Evolutionary conservation across 768 basidiomycete genomes (phyloP).

Genomic region (Tricholoma matsutake): DNA sequence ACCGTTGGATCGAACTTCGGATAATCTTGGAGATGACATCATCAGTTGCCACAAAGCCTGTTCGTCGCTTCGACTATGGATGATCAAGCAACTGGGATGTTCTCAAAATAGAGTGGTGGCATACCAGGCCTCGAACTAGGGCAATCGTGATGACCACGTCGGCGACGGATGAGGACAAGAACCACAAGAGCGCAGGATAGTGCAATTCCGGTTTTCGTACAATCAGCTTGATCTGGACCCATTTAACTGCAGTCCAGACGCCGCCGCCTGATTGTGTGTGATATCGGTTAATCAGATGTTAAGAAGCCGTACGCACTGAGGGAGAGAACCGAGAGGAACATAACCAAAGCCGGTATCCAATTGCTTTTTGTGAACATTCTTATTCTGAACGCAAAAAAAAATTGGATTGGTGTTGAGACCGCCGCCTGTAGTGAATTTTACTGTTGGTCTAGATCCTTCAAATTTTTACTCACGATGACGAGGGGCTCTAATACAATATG

Average conservation of each 20-base stretch:
- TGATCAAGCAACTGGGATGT: background rate
- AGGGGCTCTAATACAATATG: slow-evolving; percentile 14
- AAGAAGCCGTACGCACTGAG: slow-evolving; percentile 8
- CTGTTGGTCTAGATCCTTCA: background rate
- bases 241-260: background rate
- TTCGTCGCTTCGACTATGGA: background rate
- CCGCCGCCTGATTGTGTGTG: background rate
- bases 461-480: slow-evolving; percentile 5
- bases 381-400: slow-evolving; percentile 22
- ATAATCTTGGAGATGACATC: background rate
- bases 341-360: slow-evolving; percentile 15
- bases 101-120: background rate
- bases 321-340: slow-evolving; percentile 10
- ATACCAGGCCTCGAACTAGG: background rate
- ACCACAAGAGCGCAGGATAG: background rate
- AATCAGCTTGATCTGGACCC: background rate
- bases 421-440: slow-evolving; percentile 9
- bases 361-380: slow-evolving; percentile 12
- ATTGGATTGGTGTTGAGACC: slow-evolving; percentile 21
- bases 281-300: background rate
- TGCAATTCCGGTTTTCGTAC: background rate
- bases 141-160: background rate
- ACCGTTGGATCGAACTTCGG: background rate
- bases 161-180: background rate
- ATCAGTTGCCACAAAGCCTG: background rate